A percentile compares a stretch with the other conserved stretches of the same genome.
Evolutionary conservation across 2,329 filamentous ascomycete species (phyloP).

Genomic region (Aureobasidium pullulans): DNA sequence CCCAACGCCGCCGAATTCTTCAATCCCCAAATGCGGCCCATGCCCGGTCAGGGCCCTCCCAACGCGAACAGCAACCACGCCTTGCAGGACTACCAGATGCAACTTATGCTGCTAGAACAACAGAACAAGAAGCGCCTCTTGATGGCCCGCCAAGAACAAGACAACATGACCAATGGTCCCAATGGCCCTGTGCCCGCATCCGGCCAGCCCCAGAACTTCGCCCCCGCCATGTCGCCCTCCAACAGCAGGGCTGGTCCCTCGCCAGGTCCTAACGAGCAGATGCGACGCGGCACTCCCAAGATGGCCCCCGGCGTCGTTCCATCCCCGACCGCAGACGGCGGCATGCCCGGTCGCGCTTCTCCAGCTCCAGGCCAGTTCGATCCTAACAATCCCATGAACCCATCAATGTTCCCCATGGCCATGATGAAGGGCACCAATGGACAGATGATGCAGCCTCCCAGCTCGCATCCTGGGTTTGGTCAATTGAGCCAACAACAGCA

Average conservation of each 20-base stretch:
- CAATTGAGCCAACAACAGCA: slow-evolving; percentile 50
- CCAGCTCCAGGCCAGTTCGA: slow-evolving; percentile 51
- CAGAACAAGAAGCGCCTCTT: slow-evolving; percentile 81
- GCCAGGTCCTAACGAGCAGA: slow-evolving; percentile 69
- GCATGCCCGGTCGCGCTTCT: slow-evolving; percentile 57
- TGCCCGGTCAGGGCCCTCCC: slow-evolving; percentile 21
- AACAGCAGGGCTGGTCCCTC: slow-evolving; percentile 63
- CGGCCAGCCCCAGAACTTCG: slow-evolving; percentile 38
- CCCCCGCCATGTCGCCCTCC: slow-evolving; percentile 59
- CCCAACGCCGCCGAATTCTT: slow-evolving; percentile 50
- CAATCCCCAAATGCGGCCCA: slow-evolving; percentile 42
- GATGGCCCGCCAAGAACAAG: slow-evolving; percentile 76
- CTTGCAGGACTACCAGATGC: slow-evolving; percentile 83
- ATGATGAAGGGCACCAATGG: slow-evolving; percentile 50
- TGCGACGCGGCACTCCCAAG: slow-evolving; percentile 70
- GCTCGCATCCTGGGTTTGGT: slow-evolving; percentile 56
- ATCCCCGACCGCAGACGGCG: slow-evolving; percentile 62
- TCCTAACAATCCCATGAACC: slow-evolving; percentile 36
- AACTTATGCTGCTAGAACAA: slow-evolving; percentile 77
- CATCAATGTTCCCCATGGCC: slow-evolving; percentile 28
- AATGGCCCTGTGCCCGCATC: slow-evolving; percentile 41
- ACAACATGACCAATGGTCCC: slow-evolving; percentile 51
- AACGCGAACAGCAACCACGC: slow-evolving; percentile 64
- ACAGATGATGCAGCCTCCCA: slow-evolving; percentile 46
- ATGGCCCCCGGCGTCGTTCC: slow-evolving; percentile 63